A percentile compares a stretch with the other conserved stretches of the same genome.
phyloP scores from a whole-genome alignment of 139 green algal species.

The Coelastrella sp. region DNA sequence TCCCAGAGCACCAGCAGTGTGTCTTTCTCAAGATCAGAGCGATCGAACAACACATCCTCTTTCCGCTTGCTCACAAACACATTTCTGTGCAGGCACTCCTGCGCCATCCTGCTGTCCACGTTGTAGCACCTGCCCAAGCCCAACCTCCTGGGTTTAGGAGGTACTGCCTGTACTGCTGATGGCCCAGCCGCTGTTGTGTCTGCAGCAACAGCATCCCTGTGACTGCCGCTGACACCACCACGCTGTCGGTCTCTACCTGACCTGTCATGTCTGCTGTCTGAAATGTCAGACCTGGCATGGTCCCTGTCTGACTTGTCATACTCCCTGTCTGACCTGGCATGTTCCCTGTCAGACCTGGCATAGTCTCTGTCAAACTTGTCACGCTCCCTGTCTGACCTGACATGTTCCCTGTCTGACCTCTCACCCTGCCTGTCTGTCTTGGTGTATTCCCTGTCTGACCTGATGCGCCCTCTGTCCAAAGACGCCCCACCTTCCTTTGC shows the following conservation, averaged over 20 bases:
- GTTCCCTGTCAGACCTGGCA: too few relatives aligned
- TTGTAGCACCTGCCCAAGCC: not conserved
- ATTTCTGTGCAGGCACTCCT: not conserved
- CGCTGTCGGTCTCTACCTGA: too few relatives aligned
- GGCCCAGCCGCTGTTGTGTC: not conserved
- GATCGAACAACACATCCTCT: not conserved
- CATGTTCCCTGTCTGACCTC: too few relatives aligned
- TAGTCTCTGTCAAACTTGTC: too few relatives aligned
- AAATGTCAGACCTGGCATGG: not conserved
- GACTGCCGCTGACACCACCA: too few relatives aligned
- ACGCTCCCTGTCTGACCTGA: too few relatives aligned
- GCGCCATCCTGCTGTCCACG: not conserved
- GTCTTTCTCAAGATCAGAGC: not conserved
- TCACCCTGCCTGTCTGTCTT: too few relatives aligned
- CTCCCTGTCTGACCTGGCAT: too few relatives aligned
- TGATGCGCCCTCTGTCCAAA: too few relatives aligned
- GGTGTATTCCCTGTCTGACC: too few relatives aligned
- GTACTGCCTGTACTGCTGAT: not conserved
- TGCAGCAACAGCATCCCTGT: not conserved
- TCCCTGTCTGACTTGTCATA: not conserved
- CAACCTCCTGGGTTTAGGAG: not conserved
- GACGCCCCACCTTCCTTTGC: too few relatives aligned
- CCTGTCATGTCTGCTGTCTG: not conserved
- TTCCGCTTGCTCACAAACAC: not conserved
- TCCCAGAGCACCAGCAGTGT: conserved; percentile 25